These are phyloP conservation scores for Quercus mongolica DNA, from an alignment of 306 rosid genomes.

Conservation along the genomic window DNA sequence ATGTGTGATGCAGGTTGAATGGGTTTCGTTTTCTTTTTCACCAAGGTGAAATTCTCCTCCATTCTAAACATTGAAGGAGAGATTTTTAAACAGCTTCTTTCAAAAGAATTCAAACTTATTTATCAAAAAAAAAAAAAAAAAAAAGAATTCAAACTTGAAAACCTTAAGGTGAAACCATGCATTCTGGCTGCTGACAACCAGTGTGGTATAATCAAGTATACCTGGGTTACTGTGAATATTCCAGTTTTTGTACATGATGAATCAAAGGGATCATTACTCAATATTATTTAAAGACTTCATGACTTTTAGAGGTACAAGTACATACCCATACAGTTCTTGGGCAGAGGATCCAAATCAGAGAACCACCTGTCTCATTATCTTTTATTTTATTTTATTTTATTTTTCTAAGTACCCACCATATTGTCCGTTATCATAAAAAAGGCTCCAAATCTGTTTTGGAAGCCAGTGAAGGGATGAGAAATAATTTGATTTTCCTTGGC, in stretches of 20 bases:
- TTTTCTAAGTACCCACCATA: not conserved
- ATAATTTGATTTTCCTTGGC: not conserved
- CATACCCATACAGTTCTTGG: not conserved
- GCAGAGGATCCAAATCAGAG: not conserved
- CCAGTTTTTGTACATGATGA: not conserved
- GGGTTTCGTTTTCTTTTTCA: not conserved
- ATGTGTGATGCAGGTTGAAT: not conserved
- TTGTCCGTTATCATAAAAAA: not conserved
- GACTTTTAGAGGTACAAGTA: not conserved
- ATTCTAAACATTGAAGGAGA: not conserved
- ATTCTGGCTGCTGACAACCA: not conserved
- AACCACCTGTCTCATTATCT: not conserved
- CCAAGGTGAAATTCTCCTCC: not conserved
- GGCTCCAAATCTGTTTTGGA: not conserved
- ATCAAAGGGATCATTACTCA: not conserved
- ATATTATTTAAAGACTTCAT: not conserved
- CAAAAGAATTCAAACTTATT: not conserved
- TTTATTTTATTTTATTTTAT: too few relatives aligned
- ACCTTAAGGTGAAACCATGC: not conserved
- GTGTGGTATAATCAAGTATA: not conserved
- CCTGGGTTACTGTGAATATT: not conserved
- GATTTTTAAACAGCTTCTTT: not conserved
- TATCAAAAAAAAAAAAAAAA: too few relatives aligned
- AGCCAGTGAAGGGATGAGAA: not conserved
- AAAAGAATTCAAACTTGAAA: not conserved